phyloP scores from a whole-genome alignment of 139 green algal species.

The Deuterostichococcus epilithicus region DNA sequence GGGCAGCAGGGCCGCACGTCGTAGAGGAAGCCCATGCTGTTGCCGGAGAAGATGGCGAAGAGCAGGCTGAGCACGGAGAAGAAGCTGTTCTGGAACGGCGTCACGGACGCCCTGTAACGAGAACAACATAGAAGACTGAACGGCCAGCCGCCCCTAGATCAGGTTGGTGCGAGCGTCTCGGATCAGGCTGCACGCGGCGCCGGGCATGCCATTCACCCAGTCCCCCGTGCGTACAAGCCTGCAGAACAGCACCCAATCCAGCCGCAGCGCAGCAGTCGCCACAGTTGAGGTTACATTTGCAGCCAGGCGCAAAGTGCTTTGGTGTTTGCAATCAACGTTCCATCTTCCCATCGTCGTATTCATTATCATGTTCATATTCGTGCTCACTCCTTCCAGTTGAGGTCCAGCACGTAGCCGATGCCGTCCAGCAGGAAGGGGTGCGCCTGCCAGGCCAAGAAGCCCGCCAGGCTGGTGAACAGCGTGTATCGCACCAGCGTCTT shows the following conservation, averaged over 20 bases:
- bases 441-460: background rate
- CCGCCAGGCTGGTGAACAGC: background rate
- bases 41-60: conserved; percentile 35
- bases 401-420: conserved; percentile 3
- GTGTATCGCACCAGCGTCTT: background rate
- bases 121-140: no score
- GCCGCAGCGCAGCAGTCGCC: no score
- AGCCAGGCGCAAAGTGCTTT: no score
- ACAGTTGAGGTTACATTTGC: no score
- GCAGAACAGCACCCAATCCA: no score
- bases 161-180: background rate
- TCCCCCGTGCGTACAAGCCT: no score
- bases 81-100: conserved; percentile 33
- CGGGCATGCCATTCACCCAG: no score
- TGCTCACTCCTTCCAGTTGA: conserved; percentile 24
- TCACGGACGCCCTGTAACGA: conserved; percentile 22
- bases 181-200: background rate
- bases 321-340: no score
- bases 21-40: conserved; percentile 35
- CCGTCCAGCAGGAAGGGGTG: background rate
- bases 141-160: no score
- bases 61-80: conserved; percentile 31
- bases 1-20: conserved; percentile 9
- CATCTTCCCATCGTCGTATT: no score
- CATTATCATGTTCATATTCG: no score